Conservation (phyloP, 164 flowering plant genomes). For the Sedum album region DNA sequence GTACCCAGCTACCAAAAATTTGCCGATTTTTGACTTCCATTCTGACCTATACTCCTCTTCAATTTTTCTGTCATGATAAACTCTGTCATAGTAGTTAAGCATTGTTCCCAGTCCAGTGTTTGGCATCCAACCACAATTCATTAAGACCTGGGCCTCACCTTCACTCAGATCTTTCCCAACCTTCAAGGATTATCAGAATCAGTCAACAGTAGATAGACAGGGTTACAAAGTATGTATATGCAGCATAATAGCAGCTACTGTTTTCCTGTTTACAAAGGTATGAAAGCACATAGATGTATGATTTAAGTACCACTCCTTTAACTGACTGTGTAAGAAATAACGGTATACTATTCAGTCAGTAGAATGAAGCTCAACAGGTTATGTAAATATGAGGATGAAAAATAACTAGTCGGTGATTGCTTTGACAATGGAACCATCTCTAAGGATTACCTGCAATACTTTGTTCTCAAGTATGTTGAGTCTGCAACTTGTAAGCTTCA, state of each 20-base stretch:
- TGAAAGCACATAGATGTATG: too few species aligned
- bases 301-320: too few species aligned
- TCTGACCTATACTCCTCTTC: conserved; percentile 50
- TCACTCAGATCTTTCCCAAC: conserved; percentile 79
- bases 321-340: too few species aligned
- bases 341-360: too few species aligned
- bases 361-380: too few species aligned
- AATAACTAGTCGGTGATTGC: neutral
- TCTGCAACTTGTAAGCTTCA: conserved; percentile 30
- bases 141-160: conserved; percentile 72
- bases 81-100: conserved; percentile 88
- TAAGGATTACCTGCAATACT: conserved; percentile 46
- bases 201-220: neutral
- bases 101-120: conserved; percentile 72
- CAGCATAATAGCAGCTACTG: neutral
- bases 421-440: neutral
- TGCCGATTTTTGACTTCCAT: conserved; percentile 79
- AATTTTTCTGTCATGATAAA: conserved; percentile 61
- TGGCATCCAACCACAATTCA: conserved; percentile 78
- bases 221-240: neutral
- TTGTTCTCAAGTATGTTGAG: conserved; percentile 58
- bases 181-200: conserved; percentile 23
- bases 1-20: conserved; percentile 59
- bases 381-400: conserved; percentile 29
- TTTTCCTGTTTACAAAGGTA: too few species aligned